Evolutionary conservation across 2,329 filamentous ascomycete species (phyloP).

Genomic region (Botrytis elliptica): DNA sequence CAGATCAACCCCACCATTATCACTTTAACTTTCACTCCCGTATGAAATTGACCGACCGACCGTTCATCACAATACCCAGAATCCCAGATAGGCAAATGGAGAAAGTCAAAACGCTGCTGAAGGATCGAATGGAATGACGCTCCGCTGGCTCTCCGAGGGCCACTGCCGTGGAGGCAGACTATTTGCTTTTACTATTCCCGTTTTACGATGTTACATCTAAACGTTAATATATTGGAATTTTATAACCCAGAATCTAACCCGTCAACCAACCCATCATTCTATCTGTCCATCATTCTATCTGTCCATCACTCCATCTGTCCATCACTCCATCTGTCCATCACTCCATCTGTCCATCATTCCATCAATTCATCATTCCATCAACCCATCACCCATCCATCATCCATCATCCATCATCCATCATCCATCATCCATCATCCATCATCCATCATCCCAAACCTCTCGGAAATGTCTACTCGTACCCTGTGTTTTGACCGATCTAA

Average conservation of each 20-base stretch:
- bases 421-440: background rate
- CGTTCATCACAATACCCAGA: background rate
- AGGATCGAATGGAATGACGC: background rate
- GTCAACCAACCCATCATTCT: too few relatives aligned
- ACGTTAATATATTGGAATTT: background rate
- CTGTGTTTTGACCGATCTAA: background rate
- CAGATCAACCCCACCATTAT: background rate
- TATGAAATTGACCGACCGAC: background rate
- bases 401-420: background rate
- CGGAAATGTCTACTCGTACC: background rate
- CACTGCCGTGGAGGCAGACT: constrained; percentile 4
- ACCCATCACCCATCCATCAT: background rate
- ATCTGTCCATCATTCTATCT: too few relatives aligned
- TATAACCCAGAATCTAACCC: background rate
- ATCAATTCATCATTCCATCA: background rate
- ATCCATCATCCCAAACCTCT: background rate
- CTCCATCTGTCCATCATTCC: too few relatives aligned
- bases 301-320: too few relatives aligned
- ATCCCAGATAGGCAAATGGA: background rate
- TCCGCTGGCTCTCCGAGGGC: constrained; percentile 1
- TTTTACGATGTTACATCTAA: background rate
- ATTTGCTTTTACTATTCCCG: background rate
- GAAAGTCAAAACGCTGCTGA: background rate
- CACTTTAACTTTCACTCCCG: background rate
- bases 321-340: too few relatives aligned